Evolutionary conservation across 371 early-diverging fungal species (phyloP).

Genomic region (Blastocladiella emersonii): DNA sequence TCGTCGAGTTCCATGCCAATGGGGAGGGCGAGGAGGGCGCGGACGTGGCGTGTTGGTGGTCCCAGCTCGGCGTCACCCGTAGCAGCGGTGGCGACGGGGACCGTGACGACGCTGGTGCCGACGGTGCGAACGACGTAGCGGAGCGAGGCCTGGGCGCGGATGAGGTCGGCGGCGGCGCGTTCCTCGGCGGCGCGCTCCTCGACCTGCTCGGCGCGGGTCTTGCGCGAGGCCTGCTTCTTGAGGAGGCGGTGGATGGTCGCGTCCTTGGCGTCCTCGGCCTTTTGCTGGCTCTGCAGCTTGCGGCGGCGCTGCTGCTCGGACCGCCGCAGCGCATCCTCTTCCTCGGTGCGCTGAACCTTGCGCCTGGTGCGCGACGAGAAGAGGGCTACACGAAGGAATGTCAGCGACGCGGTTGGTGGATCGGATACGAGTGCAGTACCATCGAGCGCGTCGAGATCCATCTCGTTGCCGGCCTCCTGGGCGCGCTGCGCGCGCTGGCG

Average conservation of each 20-base stretch:
- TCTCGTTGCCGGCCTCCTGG: background rate
- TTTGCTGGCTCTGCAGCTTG: background rate
- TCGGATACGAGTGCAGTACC: background rate
- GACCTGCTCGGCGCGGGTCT: background rate
- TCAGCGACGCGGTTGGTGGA: background rate
- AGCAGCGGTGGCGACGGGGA: background rate
- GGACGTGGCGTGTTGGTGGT: too few relatives aligned
- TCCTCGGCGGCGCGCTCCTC: background rate
- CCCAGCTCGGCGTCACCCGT: too few relatives aligned
- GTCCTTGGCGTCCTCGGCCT: background rate
- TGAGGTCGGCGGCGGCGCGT: background rate
- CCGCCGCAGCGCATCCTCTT: background rate
- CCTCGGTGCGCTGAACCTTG: background rate
- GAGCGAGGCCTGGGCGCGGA: background rate
- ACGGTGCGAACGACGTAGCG: background rate
- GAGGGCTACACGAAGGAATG: too few relatives aligned
- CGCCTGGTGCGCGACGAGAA: background rate
- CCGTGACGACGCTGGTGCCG: background rate
- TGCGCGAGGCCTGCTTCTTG: conserved; percentile 2
- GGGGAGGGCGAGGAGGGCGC: too few relatives aligned
- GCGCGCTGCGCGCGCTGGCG: background rate
- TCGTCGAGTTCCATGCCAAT: too few relatives aligned
- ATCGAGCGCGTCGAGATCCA: background rate
- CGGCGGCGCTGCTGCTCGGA: background rate
- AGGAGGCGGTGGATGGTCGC: conserved; percentile 1